A percentile compares a stretch with the other conserved stretches of the same genome.
These are phyloP conservation scores for Neoarthrinium moseri DNA, from an alignment of 2,329 filamentous ascomycete species.

Conservation along the genomic window DNA sequence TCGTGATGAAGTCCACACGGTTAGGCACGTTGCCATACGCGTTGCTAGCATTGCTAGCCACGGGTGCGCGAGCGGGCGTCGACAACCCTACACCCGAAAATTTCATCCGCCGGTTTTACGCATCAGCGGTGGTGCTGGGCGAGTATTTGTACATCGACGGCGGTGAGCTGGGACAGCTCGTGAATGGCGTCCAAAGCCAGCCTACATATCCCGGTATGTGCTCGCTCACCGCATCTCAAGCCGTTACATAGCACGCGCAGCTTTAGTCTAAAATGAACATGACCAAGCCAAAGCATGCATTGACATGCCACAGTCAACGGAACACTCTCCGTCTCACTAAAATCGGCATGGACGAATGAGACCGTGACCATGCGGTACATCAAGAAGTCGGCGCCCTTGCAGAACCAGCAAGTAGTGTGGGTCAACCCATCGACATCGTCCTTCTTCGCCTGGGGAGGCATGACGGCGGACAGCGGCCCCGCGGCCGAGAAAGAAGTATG, in stretches of 20 bases:
- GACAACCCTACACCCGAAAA: conserved; percentile 1
- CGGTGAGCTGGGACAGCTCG: conserved; percentile 28
- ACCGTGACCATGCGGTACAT: conserved; percentile 28
- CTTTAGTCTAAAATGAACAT: background rate
- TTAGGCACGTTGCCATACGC: background rate
- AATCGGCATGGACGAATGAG: conserved; percentile 32
- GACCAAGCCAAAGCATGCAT: background rate
- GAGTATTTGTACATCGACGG: conserved; percentile 38
- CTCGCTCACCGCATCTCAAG: background rate
- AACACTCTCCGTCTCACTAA: conserved; percentile 32
- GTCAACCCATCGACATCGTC: conserved; percentile 23
- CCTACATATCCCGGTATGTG: conserved; percentile 22
- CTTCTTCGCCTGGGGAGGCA: conserved; percentile 35
- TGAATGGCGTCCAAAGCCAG: conserved; percentile 21
- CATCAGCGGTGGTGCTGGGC: conserved; percentile 25
- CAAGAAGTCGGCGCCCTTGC: conserved; percentile 25
- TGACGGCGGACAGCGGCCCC: conserved; percentile 15
- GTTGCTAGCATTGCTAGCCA: background rate
- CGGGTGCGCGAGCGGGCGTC: background rate
- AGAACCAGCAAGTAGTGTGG: conserved; percentile 31
- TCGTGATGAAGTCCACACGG: no score
- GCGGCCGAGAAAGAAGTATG: conserved; percentile 27
- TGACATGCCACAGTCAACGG: conserved; percentile 30
- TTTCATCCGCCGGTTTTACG: background rate
- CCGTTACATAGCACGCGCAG: background rate